A percentile compares a stretch with the other conserved stretches of the same genome.
Evolutionary conservation across 2,329 filamentous ascomycete genomes (phyloP).

Genomic region (Aureobasidium sp.): DNA sequence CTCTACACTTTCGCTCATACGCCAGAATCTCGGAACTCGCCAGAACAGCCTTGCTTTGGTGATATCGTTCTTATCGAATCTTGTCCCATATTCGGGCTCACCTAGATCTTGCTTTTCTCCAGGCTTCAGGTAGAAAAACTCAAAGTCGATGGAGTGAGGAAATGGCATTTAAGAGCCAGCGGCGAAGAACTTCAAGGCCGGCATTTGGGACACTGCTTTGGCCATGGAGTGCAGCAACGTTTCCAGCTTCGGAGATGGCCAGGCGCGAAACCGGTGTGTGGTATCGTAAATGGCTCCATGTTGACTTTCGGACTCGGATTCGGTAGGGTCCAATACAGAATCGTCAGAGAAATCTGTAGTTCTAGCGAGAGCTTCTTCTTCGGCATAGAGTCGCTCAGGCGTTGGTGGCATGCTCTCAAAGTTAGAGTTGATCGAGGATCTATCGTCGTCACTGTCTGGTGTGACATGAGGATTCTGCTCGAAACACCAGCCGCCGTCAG

Average conservation of each 20-base stretch:
- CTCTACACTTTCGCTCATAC: not conserved
- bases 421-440: not conserved
- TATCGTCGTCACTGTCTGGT: not conserved
- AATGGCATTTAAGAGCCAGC: not conserved
- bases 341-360: not conserved
- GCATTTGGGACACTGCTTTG: not conserved
- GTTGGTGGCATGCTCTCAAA: not conserved
- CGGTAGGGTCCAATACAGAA: not conserved
- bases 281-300: not conserved
- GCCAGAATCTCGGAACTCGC: not conserved
- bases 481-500: not conserved
- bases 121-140: not conserved
- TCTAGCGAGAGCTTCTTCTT: not conserved
- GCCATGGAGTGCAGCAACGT: not conserved
- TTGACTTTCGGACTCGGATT: not conserved
- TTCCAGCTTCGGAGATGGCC: not conserved
- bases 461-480: not conserved
- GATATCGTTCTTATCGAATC: not conserved
- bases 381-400: not conserved
- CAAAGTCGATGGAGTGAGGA: not conserved
- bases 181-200: not conserved
- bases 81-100: not conserved
- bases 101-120: not conserved
- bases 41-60: not conserved
- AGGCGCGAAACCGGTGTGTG: not conserved